A percentile compares a stretch with the other conserved stretches of the same genome.
Evolutionary conservation across 257 asterid species (phyloP).

Genomic region (Petrea volubilis): DNA sequence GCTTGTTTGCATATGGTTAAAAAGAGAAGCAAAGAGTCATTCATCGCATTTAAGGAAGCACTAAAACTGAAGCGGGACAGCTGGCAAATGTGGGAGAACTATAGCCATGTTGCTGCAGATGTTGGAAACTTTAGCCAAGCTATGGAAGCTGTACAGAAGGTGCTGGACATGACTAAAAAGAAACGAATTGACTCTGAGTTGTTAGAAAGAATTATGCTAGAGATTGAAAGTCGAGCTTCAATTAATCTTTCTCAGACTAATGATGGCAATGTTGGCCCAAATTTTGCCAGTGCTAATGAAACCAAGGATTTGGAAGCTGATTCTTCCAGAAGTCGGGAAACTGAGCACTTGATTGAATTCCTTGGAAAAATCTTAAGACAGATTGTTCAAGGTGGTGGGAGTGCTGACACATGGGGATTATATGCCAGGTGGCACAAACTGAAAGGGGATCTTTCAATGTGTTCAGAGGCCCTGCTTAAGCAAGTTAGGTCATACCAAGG

Average conservation of each 20-base stretch:
- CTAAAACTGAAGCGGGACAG: constrained; percentile 81
- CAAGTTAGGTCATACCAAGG: constrained; percentile 93
- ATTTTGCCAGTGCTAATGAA: constrained; percentile 26
- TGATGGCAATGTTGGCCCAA: constrained; percentile 17
- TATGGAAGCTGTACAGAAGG: constrained; percentile 72
- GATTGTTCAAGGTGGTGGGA: constrained; percentile 67
- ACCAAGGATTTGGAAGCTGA: constrained; percentile 32
- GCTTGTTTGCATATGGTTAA: constrained; percentile 90
- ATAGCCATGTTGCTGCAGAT: constrained; percentile 84
- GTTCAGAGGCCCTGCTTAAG: constrained; percentile 89
- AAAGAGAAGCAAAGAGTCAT: constrained; percentile 77
- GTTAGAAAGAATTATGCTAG: constrained; percentile 61
- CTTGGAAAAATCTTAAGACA: constrained; percentile 66
- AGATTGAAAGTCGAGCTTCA: constrained; percentile 51
- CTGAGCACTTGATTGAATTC: constrained; percentile 52
- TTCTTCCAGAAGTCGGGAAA: constrained; percentile 46
- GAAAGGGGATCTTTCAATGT: constrained; percentile 86
- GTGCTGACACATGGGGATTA: constrained; percentile 75
- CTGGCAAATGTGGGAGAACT: constrained; percentile 99
- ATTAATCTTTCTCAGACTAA: constrained; percentile 22
- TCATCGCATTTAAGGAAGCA: constrained; percentile 96
- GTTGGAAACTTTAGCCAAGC: constrained; percentile 75
- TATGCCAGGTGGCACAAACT: constrained; percentile 88
- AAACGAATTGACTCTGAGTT: constrained; percentile 60
- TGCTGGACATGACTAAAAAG: constrained; percentile 60